phyloP scores from a whole-genome alignment of 2,329 filamentous ascomycete species.

The Alternaria viburni region DNA sequence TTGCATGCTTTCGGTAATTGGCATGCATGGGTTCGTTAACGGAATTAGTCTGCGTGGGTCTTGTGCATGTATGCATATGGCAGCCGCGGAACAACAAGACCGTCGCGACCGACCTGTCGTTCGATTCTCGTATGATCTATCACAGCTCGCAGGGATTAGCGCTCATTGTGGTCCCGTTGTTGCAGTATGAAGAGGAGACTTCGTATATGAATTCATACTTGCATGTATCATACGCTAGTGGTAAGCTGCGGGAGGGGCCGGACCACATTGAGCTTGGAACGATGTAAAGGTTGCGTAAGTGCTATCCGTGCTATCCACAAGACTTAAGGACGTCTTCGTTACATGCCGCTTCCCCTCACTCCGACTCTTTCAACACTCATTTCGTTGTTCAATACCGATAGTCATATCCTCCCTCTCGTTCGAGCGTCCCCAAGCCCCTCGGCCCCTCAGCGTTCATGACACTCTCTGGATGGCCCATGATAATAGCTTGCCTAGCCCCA shows the following conservation, averaged over 20 bases:
- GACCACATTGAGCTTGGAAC: neutral
- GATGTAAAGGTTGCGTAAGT: neutral
- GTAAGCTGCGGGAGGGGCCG: neutral
- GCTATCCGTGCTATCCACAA: neutral
- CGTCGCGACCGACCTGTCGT: neutral
- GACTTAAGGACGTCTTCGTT: neutral
- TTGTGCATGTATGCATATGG: neutral
- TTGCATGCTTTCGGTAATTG: neutral
- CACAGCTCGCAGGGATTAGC: neutral
- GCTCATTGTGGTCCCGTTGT: neutral
- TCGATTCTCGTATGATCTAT: neutral
- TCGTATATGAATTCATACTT: neutral
- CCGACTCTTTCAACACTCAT: neutral
- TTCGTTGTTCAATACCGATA: slow-evolving; percentile 3
- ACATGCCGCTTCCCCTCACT: neutral
- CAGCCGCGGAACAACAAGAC: neutral
- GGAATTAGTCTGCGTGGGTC: neutral
- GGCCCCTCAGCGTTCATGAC: slow-evolving; percentile 19
- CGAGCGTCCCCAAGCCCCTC: slow-evolving; percentile 19
- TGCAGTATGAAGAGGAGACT: neutral
- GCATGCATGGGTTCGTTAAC: neutral
- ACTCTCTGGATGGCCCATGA: slow-evolving; percentile 28
- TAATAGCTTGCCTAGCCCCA: slow-evolving; percentile 33
- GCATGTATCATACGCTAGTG: neutral
- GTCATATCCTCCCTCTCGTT: slow-evolving; percentile 3